Percentiles rank a stretch among this genome's conserved stretches.
phyloP scores from a whole-genome alignment of 179 eudicot genomes.

The Monotropa hypopitys region DNA sequence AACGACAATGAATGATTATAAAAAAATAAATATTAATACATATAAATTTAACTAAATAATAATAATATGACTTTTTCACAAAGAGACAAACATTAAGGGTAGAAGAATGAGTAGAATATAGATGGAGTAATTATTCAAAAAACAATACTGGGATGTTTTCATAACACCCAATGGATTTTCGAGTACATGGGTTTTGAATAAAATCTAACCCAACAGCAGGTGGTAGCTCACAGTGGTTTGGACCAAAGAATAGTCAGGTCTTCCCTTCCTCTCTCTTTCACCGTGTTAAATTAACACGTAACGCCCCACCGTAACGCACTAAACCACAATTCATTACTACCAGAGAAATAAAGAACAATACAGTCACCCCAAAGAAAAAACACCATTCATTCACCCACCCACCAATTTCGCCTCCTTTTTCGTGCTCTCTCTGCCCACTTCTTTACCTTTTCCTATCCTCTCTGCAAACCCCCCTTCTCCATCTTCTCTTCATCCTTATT shows the following conservation, averaged over 20 bases:
- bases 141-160: no score
- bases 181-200: no score
- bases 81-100: no score
- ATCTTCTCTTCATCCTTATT: background rate
- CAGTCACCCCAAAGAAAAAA: background rate
- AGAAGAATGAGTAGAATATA: no score
- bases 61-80: no score
- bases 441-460: background rate
- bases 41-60: no score
- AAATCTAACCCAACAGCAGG: no score
- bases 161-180: no score
- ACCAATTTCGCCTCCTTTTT: background rate
- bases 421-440: background rate
- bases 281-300: background rate
- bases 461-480: background rate
- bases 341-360: background rate
- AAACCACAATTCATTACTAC: background rate
- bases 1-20: no score
- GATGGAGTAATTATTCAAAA: no score
- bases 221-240: slow-evolving; percentile 5
- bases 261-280: background rate
- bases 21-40: no score
- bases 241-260: slow-evolving; percentile 6
- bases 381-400: slow-evolving; percentile 1
- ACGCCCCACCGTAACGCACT: slow-evolving; percentile 2